phyloP scores from a whole-genome alignment of 805 yeast species.

The Hanseniaspora clermontiae region DNA sequence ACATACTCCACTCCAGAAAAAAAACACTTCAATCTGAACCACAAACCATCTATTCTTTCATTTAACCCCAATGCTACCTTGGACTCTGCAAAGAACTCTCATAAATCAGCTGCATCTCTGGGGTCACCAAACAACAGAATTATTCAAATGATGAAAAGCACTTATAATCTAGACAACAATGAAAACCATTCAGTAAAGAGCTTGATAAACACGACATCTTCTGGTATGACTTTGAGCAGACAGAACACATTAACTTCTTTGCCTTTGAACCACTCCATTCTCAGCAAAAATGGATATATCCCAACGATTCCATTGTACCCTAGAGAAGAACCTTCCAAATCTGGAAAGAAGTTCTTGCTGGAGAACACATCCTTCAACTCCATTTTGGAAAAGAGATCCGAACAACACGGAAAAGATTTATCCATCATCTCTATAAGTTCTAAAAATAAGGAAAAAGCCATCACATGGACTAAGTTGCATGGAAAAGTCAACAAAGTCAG shows the following conservation, averaged over 20 bases:
- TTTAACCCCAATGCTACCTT: not conserved
- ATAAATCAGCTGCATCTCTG: not conserved
- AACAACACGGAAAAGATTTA: constrained; percentile 46
- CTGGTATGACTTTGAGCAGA: not conserved
- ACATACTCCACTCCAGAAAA: not conserved
- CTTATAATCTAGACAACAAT: constrained; percentile 2
- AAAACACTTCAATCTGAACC: not conserved
- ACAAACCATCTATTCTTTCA: not conserved
- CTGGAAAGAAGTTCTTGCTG: constrained; percentile 25
- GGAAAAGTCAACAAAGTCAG: constrained; percentile 78
- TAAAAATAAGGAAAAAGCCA: constrained; percentile 69
- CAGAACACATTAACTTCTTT: constrained; percentile 19
- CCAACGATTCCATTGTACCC: constrained; percentile 29
- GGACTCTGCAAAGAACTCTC: not conserved
- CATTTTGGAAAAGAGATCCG: constrained; percentile 61
- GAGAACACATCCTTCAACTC: constrained; percentile 47
- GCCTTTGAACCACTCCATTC: constrained; percentile 16
- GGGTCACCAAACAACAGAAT: not conserved
- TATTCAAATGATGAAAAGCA: not conserved
- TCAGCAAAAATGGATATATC: constrained; percentile 25
- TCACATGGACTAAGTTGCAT: constrained; percentile 84
- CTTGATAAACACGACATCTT: not conserved
- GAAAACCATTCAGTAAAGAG: not conserved
- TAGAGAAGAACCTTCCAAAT: constrained; percentile 48
- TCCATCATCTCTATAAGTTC: constrained; percentile 64